Conservation (phyloP, 768 basidiomycete genomes). For the Filobasidium wieringae region DNA sequence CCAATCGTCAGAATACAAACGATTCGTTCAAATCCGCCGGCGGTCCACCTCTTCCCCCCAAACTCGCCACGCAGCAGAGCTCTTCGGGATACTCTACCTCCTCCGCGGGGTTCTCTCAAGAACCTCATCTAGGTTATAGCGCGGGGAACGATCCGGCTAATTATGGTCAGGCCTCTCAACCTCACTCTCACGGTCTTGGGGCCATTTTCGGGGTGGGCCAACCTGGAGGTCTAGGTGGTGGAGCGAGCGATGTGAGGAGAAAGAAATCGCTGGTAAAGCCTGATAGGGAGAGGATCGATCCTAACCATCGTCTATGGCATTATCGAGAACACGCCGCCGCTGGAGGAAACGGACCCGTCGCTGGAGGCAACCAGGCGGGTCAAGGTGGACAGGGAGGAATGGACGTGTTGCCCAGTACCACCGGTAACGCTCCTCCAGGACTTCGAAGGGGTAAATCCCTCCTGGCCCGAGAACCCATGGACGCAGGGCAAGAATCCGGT, state of each 20-base stretch:
- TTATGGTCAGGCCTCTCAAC: not conserved
- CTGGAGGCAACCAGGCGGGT: not conserved
- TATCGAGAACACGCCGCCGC: conserved; percentile 75
- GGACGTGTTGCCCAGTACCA: conserved; percentile 9
- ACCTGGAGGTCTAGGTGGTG: conserved; percentile 7
- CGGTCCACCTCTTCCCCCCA: not conserved
- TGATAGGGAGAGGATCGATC: conserved; percentile 92
- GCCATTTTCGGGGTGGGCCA: conserved; percentile 9
- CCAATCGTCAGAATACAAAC: not conserved
- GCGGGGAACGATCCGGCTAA: not conserved
- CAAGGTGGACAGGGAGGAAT: conserved; percentile 6
- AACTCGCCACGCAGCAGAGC: not conserved
- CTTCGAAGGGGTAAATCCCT: conserved; percentile 80
- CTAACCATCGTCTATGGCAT: conserved; percentile 85
- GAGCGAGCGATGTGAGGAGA: conserved; percentile 42
- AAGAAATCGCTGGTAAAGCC: conserved; percentile 89
- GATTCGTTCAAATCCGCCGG: not conserved
- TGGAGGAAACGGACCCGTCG: not conserved
- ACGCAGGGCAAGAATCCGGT: conserved; percentile 71
- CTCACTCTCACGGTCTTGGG: not conserved
- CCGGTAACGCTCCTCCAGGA: conserved; percentile 24
- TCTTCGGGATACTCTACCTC: not conserved
- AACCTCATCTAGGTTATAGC: not conserved
- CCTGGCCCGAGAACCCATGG: conserved; percentile 70
- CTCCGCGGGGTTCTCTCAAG: not conserved